Conservation (phyloP, 768 basidiomycete genomes). For the Nidularia pulvinata region DNA sequence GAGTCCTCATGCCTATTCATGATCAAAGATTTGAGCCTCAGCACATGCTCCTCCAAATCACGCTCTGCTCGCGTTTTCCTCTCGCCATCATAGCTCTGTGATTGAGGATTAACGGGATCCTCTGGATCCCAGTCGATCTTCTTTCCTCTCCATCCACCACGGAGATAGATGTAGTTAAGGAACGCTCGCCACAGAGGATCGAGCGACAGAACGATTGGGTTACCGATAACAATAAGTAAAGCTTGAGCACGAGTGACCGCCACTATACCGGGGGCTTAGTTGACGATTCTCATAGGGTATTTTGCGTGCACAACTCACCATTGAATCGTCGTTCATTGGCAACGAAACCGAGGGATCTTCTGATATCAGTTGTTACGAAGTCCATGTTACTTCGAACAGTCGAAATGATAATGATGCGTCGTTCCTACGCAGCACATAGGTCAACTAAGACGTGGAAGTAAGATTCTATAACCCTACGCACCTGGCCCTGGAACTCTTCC, state of each 20-base stretch:
- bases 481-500: slow-evolving; percentile 73
- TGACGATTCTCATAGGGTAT: too few relatives aligned
- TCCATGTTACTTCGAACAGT: slow-evolving; percentile 56
- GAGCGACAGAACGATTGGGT: slow-evolving; percentile 54
- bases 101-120: slow-evolving; percentile 23
- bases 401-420: slow-evolving; percentile 55
- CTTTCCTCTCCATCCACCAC: slow-evolving; percentile 54
- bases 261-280: slow-evolving; percentile 29
- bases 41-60: slow-evolving; percentile 36
- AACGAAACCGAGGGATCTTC: slow-evolving; percentile 58
- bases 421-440: slow-evolving; percentile 35
- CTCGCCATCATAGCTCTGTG: slow-evolving; percentile 27
- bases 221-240: slow-evolving; percentile 61
- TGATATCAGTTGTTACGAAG: slow-evolving; percentile 47
- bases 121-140: slow-evolving; percentile 27
- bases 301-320: slow-evolving; percentile 28
- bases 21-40: slow-evolving; percentile 28
- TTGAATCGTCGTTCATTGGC: slow-evolving; percentile 57
- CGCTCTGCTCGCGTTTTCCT: slow-evolving; percentile 19
- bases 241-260: slow-evolving; percentile 68
- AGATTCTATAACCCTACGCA: slow-evolving; percentile 16
- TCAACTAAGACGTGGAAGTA: slow-evolving; percentile 31
- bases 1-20: slow-evolving; percentile 22
- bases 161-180: slow-evolving; percentile 50
- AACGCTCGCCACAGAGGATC: slow-evolving; percentile 63